These are phyloP conservation scores for Aplosporella prunicola DNA, from an alignment of 2,329 filamentous ascomycete species.

Conservation along the genomic window DNA sequence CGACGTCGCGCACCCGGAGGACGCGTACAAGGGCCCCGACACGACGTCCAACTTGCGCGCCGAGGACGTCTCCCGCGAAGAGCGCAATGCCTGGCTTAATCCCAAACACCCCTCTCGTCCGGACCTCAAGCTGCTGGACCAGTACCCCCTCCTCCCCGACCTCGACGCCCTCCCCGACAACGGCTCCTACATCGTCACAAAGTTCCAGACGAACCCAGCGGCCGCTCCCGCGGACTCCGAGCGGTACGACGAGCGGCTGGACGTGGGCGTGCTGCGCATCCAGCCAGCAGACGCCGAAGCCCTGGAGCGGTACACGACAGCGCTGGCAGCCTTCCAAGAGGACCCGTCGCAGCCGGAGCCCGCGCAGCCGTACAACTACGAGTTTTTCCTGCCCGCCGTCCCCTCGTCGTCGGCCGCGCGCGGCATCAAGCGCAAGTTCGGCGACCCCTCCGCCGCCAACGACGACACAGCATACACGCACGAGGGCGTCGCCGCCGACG, in stretches of 20 bases:
- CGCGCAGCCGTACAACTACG: slow-evolving; percentile 49
- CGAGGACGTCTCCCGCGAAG: slow-evolving; percentile 43
- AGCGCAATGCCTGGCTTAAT: slow-evolving; percentile 49
- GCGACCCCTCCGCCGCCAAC: slow-evolving; percentile 46
- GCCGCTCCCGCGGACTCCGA: slow-evolving; percentile 33
- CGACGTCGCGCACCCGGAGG: slow-evolving; percentile 53
- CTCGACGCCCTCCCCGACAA: slow-evolving; percentile 50
- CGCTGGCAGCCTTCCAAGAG: slow-evolving; percentile 36
- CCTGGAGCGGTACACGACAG: slow-evolving; percentile 41
- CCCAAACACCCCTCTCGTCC: slow-evolving; percentile 52
- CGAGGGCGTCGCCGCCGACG: slow-evolving; percentile 25
- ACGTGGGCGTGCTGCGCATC: slow-evolving; percentile 45
- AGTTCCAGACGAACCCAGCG: slow-evolving; percentile 52
- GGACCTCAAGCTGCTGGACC: slow-evolving; percentile 47
- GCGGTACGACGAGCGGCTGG: slow-evolving; percentile 49
- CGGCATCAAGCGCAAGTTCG: slow-evolving; percentile 48
- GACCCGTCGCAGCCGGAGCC: slow-evolving; percentile 43
- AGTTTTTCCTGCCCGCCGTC: slow-evolving; percentile 49
- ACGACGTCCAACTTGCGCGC: slow-evolving; percentile 43
- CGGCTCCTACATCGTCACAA: slow-evolving; percentile 50
- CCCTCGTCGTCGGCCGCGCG: slow-evolving; percentile 37
- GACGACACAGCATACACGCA: too few relatives aligned
- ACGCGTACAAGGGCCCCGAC: slow-evolving; percentile 61
- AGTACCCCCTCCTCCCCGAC: slow-evolving; percentile 53
- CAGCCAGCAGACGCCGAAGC: background rate